phyloP scores from a whole-genome alignment of 2,329 filamentous ascomycete species.

The Phialemonium atrogriseum region DNA sequence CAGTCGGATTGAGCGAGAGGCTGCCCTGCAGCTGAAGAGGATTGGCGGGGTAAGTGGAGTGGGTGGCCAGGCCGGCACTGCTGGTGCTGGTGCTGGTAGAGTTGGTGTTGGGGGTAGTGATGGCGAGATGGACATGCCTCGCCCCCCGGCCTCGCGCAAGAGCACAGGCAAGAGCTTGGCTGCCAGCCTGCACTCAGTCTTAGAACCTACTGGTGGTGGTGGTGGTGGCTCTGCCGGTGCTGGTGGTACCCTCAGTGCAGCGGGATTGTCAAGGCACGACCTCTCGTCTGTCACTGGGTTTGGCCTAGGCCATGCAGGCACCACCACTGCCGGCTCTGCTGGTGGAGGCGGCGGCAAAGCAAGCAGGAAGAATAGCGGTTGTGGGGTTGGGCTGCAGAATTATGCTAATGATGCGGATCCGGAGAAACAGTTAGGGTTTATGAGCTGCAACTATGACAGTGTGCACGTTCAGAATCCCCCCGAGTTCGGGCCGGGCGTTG shows the following conservation, averaged over 20 bases:
- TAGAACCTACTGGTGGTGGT: too few species aligned
- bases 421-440: conserved; percentile 36
- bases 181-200: conserved; percentile 6
- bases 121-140: conserved; percentile 8
- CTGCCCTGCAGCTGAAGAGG: conserved; percentile 30
- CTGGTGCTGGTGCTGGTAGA: not conserved
- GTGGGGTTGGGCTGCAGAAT: not conserved
- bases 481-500: conserved; percentile 26
- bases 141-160: conserved; percentile 14
- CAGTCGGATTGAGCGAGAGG: conserved; percentile 38
- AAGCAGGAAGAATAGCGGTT: conserved; percentile 5
- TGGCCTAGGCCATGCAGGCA: too few species aligned
- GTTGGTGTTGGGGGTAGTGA: conserved; percentile 8
- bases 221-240: too few species aligned
- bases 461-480: conserved; percentile 22
- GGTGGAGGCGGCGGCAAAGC: conserved; percentile 2
- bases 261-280: conserved; percentile 8
- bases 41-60: conserved; percentile 9
- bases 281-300: conserved; percentile 3
- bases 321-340: not conserved
- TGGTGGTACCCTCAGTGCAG: too few species aligned
- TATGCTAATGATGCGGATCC: conserved; percentile 6
- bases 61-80: too few species aligned
- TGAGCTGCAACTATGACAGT: conserved; percentile 37
- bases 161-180: conserved; percentile 14